These are phyloP conservation scores for Zymoseptoria tritici DNA, from an alignment of 2,329 filamentous ascomycete species.

Conservation along the genomic window DNA sequence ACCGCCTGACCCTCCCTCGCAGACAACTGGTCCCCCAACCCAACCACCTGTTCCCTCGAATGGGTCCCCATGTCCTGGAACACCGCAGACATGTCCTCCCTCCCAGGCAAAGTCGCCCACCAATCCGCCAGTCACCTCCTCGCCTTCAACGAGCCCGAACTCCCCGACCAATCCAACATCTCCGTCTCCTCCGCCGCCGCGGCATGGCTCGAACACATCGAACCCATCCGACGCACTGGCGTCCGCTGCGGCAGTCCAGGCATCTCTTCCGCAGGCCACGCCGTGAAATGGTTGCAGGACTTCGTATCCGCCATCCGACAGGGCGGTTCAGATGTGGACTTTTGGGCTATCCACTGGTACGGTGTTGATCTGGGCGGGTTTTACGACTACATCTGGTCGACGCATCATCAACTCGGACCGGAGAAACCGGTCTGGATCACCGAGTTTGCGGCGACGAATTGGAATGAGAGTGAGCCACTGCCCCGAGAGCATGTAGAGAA, in stretches of 20 bases:
- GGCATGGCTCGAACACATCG: constrained; percentile 23
- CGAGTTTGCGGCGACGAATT: constrained; percentile 28
- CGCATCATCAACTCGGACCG: constrained; percentile 8
- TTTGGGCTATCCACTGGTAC: constrained; percentile 29
- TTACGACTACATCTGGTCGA: constrained; percentile 30
- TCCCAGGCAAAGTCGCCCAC: constrained; percentile 15
- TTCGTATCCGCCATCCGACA: constrained; percentile 21
- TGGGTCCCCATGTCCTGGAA: constrained; percentile 32
- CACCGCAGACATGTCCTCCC: constrained; percentile 20
- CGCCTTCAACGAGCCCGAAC: constrained; percentile 29
- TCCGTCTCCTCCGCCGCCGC: constrained; percentile 20
- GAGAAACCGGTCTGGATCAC: constrained; percentile 25
- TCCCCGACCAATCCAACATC: constrained; percentile 28
- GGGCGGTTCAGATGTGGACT: constrained; percentile 26
- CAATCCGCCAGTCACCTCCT: constrained; percentile 12
- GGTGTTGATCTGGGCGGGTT: constrained; percentile 24
- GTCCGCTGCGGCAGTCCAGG: constrained; percentile 23
- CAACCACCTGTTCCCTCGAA: constrained; percentile 17
- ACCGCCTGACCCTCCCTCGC: not conserved
- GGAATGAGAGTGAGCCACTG: constrained; percentile 22
- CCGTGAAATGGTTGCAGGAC: constrained; percentile 21
- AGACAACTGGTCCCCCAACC: constrained; percentile 28
- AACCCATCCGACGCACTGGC: constrained; percentile 23
- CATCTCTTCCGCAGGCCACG: constrained; percentile 26
- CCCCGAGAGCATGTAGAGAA: constrained; percentile 23